Evolutionary conservation across 352 stramenopile genomes (phyloP), one percentile per base, ranked within the genome.

Genomic region (Phytophthora chlamydospora): DNA sequence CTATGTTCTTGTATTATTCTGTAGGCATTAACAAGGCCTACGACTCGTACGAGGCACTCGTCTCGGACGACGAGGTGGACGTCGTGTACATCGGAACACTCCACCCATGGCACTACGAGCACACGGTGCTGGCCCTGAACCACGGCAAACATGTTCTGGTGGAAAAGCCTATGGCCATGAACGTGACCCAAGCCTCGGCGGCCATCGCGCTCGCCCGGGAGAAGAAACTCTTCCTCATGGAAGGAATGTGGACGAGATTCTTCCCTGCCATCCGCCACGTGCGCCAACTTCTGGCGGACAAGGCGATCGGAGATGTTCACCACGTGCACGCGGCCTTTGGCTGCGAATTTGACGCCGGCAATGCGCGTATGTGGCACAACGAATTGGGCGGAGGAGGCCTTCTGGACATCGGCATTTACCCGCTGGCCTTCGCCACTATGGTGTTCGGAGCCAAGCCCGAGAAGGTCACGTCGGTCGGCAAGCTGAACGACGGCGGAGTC

Each of bases 31-130:
- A 66, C 16, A 62, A 66, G 3, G 68, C 76, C 21, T 90, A 96
- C 66, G 89, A 84, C 11, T 85, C 73, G 46, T 98, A 98, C 73
- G 79, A 93, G 31, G 86, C 84, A 43, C 66, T 97, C 14, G 65
- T 74, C 16, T 41, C 62, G 6, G 89, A 97, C 73, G 29, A 75
- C 3, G 62, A 85, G 2, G 81, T 97, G 27, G 85, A 97, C 48
- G 80, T 97, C 47, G 80, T 96, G 24, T 97, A 97, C 71, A 74
- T 97, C 29, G 90, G 85, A 17, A 96, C 90, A 55, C 56, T 97
- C 13, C 88, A 97, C 67, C 72, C 76, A 19, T 83, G 87, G 63
- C 89, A 96, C 66, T 80, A 76, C 49, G 66, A 75, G 32, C 80
- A 91, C 60, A 78, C 82, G 24, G 47, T 88, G 44, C 67, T 89